Evolutionary conservation across 108 stramenopile species (phyloP).

Genomic region (Discostella pseudostelligera): DNA sequence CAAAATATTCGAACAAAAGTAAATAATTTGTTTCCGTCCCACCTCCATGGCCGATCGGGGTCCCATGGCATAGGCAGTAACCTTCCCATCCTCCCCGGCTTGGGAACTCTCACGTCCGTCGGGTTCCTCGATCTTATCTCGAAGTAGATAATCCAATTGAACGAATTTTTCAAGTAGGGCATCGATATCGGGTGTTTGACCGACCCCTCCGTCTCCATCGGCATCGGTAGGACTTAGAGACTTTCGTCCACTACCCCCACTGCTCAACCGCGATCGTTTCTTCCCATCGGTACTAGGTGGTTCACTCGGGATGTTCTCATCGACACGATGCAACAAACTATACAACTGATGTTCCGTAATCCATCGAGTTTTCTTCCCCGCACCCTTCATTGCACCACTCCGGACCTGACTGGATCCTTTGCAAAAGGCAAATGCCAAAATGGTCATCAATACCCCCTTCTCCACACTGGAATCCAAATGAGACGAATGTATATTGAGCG

Average conservation of each 20-base stretch:
- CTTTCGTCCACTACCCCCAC: conserved; percentile 17
- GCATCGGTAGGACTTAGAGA: conserved; percentile 8
- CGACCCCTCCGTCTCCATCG: conserved; percentile 20
- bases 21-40: conserved; percentile 77
- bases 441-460: conserved; percentile 70
- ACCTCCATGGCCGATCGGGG: conserved; percentile 80
- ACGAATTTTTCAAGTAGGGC: conserved; percentile 68
- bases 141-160: conserved; percentile 71
- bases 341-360: conserved; percentile 73
- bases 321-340: conserved; percentile 64
- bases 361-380: conserved; percentile 57
- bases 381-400: conserved; percentile 44
- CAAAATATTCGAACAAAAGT: conserved; percentile 79
- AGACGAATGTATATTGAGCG: conserved; percentile 58
- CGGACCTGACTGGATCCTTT: conserved; percentile 59
- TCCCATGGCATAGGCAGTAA: conserved; percentile 75
- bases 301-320: conserved; percentile 75
- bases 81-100: conserved; percentile 53
- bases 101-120: conserved; percentile 13
- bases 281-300: conserved; percentile 60
- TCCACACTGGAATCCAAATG: conserved; percentile 55
- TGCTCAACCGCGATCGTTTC: conserved; percentile 22
- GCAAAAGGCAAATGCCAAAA: conserved; percentile 77
- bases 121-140: conserved; percentile 60
- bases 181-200: conserved; percentile 73